phyloP scores from a whole-genome alignment of 2,329 filamentous ascomycete genomes.

The Fusarium austroafricanum region DNA sequence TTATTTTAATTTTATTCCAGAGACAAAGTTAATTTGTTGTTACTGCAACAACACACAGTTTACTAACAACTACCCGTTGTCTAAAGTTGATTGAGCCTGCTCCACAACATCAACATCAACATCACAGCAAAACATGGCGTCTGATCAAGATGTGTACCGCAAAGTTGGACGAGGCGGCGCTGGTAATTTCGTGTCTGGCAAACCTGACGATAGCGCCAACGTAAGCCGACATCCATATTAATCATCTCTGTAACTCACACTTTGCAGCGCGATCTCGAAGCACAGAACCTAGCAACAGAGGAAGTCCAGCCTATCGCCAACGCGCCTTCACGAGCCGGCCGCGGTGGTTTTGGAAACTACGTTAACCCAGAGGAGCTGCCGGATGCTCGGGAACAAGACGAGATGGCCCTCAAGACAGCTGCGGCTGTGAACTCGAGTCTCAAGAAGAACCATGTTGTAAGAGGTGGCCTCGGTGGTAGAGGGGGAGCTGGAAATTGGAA shows the following conservation, averaged over 20 bases:
- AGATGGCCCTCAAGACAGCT: conserved; percentile 50
- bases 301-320: conserved; percentile 42
- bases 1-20: background rate
- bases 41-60: conserved; percentile 2
- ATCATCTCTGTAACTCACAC: background rate
- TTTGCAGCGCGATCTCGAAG: conserved; percentile 54
- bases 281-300: conserved; percentile 48
- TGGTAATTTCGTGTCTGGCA: conserved; percentile 70
- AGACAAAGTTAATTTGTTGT: background rate
- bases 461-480: conserved; percentile 54
- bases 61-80: background rate
- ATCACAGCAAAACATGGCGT: conserved; percentile 32
- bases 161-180: conserved; percentile 71
- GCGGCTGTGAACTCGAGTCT: conserved; percentile 51
- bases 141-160: conserved; percentile 58
- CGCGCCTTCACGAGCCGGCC: conserved; percentile 60
- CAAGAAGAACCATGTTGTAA: conserved; percentile 39
- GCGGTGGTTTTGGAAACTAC: conserved; percentile 73
- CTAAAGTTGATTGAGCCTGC: background rate
- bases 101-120: background rate
- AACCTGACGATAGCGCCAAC: conserved; percentile 59
- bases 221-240: conserved; percentile 23
- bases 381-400: conserved; percentile 49
- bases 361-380: conserved; percentile 53
- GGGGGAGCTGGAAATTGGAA: conserved; percentile 70